Base-by-base conservation (phyloP, 768 basidiomycete genomes). In the Pleurotus tuoliensis region DNA sequence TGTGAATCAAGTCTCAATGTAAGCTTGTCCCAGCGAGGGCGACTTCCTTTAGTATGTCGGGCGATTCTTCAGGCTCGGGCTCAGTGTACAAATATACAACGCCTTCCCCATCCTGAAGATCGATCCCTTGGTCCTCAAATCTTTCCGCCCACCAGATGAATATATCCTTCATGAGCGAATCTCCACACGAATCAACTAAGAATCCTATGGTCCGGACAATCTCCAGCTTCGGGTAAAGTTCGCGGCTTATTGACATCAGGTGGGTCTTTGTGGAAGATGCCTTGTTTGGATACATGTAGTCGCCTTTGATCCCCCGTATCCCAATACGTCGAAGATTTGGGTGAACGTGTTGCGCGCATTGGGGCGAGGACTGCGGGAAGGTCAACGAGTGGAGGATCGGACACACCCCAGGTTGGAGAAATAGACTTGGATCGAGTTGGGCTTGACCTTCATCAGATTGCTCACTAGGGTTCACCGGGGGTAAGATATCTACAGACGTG, bases 111-210 rank as follows among this genome's bases (percentile, higher is more conserved):
- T 82, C 82, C 61, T 81, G 69, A 60, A 82, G 74, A 58, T 80
- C 74, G 45, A 84, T 69, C 7, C 77, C 79, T 44, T 73, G 69
- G 54, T 66, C 70, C 69, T 80, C 79, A 56, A 81, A 82, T 49
- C 66, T 71, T 60, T 81, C 78, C 24, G 75, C 72, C 81, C 81
- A 82, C 76, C 76, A 78, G 27, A 82, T 79, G 60, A 80, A 82
- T 15, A 80, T 67, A 50, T 82, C 77, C 68, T 73, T 76, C 55
- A 76, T 71, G 48, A 75, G 58, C 40, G 59, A 61, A 62, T 81
- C 76, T 56, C 70, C 65, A 51, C 76, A 71, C 16, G 79, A 71
- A 20, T 78, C 80, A 16, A 77, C 78, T 43, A 80, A 63, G 62
- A 76, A 80, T 2, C 74, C 78, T 12, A 80, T 70, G 18, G 76